Evolutionary conservation across 768 basidiomycete genomes (phyloP), one percentile per base, ranked within the genome.

Genomic region (Mycena galericulata): DNA sequence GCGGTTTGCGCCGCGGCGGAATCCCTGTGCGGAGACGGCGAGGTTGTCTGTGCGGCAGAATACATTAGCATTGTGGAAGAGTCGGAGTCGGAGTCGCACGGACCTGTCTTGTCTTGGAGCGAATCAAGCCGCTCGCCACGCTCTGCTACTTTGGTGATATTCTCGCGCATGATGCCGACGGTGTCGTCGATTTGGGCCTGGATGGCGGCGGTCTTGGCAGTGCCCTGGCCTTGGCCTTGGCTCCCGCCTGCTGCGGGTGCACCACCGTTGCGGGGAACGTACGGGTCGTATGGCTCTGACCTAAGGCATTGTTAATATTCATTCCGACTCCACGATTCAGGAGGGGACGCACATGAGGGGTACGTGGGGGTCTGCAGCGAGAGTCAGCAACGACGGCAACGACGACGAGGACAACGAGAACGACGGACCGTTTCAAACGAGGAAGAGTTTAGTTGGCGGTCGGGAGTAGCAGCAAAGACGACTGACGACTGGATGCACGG

Each of bases 211-310:
- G 97, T 98, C 88, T 97, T 95, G 55, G 91, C 76, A 77, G 90
- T 94, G 69, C 88, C 89, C 57, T 82, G 80, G 70, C 82, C 83
- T 76, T 83, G 76, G 36, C 82, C 89, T 56, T 82, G 80, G 70
- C 82, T 83, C 77, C 84, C 76, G 36, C 82, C 80, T 69, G 82
- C 82, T 45, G 86, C 81, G 36, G 87, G 79, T 49, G 89, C 86
- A 64, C 88, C 83, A 79, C 93, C 92, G 79, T 88, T 89, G 75
- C 94, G 92, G 71, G 97, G 96, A 69, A 98, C 87, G 83, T 99
- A 99, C 73, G 97, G 97, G 88, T 99, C 97, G 83, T 98, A 98
- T 78, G 96, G 97, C 84, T 97, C 95, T 78, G 96, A 95, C 96
- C 96, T 97, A 36, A 36, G 14, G 34, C 34, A 7, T 14, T 36